Base-by-base conservation (phyloP, 306 rosid species). In the Echinosophora koreensis region DNA sequence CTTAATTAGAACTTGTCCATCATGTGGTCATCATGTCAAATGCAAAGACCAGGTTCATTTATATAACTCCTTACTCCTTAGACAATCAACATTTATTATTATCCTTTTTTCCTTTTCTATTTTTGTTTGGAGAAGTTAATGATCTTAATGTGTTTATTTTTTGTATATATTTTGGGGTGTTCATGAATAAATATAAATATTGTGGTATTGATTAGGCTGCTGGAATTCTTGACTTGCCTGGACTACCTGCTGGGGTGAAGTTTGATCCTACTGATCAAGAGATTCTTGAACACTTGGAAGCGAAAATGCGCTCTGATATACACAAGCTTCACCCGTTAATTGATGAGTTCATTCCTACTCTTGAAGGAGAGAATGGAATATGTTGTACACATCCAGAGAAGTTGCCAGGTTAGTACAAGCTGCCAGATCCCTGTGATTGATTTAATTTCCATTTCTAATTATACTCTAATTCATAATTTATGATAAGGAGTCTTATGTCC, bases 201-300 rank as follows among this genome's bases (percentile, higher is more conserved):
- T 37, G 22, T 72, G 71, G 38, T 38, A 42, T 62, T 50, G 10
- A 17, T 75, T 76, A 82, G 86, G 86, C 52, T 86, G 84, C 81
- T 71, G 87, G 92, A 77, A 79, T 91, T 76, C 89, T 88, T 65
- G 89, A 91, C 54, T 80, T 91, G 67, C 97, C 92, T 54, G 93
- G 97, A 57, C 72, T 91, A 17, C 97, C 97, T 6, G 90, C 94
- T 11, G 94, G 94, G 32, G 97, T 91, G 78, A 91, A 91, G 89
- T 91, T 91, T 86, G 97, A 91, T 83, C 97, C 97, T 3, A 87
- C 92, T 5, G 94, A 91, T 86, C 97, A 91, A 30, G 97, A 89
- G 84, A 85, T 91, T 69, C 89, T 91, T 8, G 87, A 87, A 62
- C 97, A 91, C 81, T 84, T 91, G 85, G 94, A 91, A 77, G 97